Evolutionary conservation across 2,329 filamentous ascomycete species (phyloP).

Genomic region (Conoideocrella luteorostrata): DNA sequence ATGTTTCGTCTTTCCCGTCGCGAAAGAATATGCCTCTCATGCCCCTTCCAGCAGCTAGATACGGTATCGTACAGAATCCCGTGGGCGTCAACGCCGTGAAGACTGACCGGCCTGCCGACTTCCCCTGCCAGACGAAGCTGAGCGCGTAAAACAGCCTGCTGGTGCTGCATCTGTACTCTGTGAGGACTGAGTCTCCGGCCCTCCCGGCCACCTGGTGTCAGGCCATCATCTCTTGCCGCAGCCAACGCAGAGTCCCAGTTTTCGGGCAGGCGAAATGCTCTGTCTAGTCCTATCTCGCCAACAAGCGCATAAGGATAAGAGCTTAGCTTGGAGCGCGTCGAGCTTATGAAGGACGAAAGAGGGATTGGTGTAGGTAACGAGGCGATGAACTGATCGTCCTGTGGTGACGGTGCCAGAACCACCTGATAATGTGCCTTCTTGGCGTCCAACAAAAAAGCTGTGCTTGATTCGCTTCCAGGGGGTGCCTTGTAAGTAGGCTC

Average conservation of each 20-base stretch:
- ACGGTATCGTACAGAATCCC: slow-evolving; percentile 63
- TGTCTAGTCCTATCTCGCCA: slow-evolving; percentile 74
- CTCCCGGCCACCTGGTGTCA: slow-evolving; percentile 66
- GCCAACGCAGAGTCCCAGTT: slow-evolving; percentile 37
- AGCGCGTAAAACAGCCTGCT: slow-evolving; percentile 56
- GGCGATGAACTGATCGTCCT: slow-evolving; percentile 36
- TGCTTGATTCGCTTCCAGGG: slow-evolving; percentile 11
- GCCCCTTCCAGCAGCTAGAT: slow-evolving; percentile 60
- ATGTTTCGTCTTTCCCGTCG: slow-evolving; percentile 50
- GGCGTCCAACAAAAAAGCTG: slow-evolving; percentile 23
- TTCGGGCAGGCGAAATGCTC: slow-evolving; percentile 66
- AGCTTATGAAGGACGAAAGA: slow-evolving; percentile 50
- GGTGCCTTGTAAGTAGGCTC: slow-evolving; percentile 28
- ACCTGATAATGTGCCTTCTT: slow-evolving; percentile 56
- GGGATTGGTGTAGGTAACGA: slow-evolving; percentile 54
- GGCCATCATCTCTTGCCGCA: slow-evolving; percentile 20
- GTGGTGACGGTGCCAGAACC: slow-evolving; percentile 53
- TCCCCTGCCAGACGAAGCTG: slow-evolving; percentile 68
- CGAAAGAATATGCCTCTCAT: slow-evolving; percentile 56
- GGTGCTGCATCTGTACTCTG: slow-evolving; percentile 62
- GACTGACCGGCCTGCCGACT: slow-evolving; percentile 56
- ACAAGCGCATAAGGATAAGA: slow-evolving; percentile 59
- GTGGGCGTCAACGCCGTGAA: slow-evolving; percentile 72
- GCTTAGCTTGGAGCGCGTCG: slow-evolving; percentile 49
- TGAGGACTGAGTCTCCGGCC: slow-evolving; percentile 62